Percentiles rank a stretch among this genome's conserved stretches.
These are phyloP conservation scores for Angophora floribunda DNA, from an alignment of 345 rosid genomes.

Conservation along the genomic window DNA sequence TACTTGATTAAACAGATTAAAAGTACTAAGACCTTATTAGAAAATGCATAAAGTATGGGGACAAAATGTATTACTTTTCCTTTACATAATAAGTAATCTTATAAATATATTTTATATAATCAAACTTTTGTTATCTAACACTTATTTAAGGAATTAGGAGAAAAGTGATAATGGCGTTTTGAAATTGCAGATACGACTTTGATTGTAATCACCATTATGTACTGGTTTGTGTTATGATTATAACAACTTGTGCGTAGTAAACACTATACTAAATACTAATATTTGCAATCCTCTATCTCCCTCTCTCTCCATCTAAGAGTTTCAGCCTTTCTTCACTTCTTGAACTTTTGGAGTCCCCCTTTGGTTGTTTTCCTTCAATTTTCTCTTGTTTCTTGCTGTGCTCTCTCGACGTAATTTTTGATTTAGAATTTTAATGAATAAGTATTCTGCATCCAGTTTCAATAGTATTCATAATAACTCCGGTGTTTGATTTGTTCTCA, in stretches of 20 bases:
- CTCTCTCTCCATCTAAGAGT: neutral
- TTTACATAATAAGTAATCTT: neutral
- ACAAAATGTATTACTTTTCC: neutral
- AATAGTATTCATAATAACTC: neutral
- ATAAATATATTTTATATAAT: neutral
- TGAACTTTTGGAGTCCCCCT: too few species aligned
- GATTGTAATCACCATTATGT: fast-evolving
- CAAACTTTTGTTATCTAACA: neutral
- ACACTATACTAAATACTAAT: neutral
- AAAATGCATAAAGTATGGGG: neutral
- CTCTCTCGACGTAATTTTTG: neutral
- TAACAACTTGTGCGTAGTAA: fast-evolving
- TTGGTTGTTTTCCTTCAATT: neutral
- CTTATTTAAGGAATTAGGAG: neutral
- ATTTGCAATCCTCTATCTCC: too few species aligned
- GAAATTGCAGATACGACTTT: neutral
- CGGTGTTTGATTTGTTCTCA: too few species aligned
- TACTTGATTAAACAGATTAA: neutral
- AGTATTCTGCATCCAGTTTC: fast-evolving
- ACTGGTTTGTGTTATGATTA: neutral
- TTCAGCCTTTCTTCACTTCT: too few species aligned
- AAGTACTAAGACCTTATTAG: neutral
- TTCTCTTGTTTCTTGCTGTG: fast-evolving
- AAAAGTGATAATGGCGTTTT: neutral
- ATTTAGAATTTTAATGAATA: neutral